Conservation (phyloP, 208 protist species). For the Trypanosomatidae sp. region DNA sequence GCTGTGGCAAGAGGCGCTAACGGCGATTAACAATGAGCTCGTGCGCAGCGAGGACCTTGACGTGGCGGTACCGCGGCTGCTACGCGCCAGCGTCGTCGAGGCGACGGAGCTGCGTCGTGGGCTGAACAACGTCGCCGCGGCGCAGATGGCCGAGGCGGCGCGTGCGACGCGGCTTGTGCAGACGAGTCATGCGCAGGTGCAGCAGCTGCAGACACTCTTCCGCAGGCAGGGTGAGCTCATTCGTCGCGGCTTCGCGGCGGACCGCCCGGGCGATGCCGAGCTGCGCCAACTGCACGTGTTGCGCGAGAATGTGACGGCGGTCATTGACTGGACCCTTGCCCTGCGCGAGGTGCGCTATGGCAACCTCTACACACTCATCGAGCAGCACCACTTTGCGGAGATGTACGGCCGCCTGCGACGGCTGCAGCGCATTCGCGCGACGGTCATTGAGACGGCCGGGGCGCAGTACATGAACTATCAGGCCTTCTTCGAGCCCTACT, state of each 20-base stretch:
- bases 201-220: conserved; percentile 49
- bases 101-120: conserved; percentile 54
- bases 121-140: conserved; percentile 69
- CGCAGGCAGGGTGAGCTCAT: conserved; percentile 69
- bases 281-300: conserved; percentile 63
- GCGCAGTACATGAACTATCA: conserved; percentile 42
- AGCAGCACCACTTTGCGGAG: conserved; percentile 33
- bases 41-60: conserved; percentile 52
- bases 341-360: conserved; percentile 74
- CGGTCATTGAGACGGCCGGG: conserved; percentile 46
- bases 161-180: conserved; percentile 59
- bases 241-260: conserved; percentile 39
- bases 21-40: conserved; percentile 66
- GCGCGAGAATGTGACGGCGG: conserved; percentile 64
- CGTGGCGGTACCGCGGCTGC: conserved; percentile 55
- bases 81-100: conserved; percentile 60
- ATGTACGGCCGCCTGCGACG: conserved; percentile 52
- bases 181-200: conserved; percentile 37
- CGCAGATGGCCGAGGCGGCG: conserved; percentile 67
- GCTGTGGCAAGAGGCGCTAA: conserved; percentile 53
- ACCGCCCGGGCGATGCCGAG: conserved; percentile 49
- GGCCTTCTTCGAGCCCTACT: conserved; percentile 78
- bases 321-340: conserved; percentile 70
- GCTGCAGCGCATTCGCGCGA: conserved; percentile 59
- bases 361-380: conserved; percentile 42